Base-by-base conservation (phyloP, 2,329 filamentous ascomycete genomes). In the Trichoderma cornu-damae region DNA sequence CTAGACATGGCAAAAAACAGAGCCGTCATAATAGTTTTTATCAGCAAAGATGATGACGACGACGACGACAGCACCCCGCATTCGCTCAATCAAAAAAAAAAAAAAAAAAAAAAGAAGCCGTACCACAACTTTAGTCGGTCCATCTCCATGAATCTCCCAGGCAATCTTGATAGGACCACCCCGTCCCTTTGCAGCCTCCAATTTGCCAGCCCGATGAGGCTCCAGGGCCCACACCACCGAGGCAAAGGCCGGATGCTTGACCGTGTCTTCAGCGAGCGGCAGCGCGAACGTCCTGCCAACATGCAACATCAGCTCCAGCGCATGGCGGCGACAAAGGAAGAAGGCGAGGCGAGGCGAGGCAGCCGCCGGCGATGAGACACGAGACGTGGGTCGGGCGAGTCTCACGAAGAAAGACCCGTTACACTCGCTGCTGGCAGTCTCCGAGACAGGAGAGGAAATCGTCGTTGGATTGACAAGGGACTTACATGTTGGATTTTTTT, bases 91-190 rank as follows among this genome's bases (percentile, higher is more conserved):
- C 2, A n/a, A 18, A 4, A 32, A 35, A 11, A n/a, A 7, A 26
- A 3, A 6, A n/a, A 6, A 11, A 26, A 43, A 20, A 1, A n/a
- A n/a, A n/a, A n/a, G n/a, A n/a, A n/a, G n/a, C n/a, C 87, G 62
- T 77, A 94, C 89, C 65, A 90, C 77, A 62, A 94, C 73, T 74
- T 88, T 88, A 62, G 81, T 78, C 47, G 86, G 81, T 3, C 89
- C 90, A 60, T 79, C 74, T 57, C 90, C 89, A 74, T 96, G 90
- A 47, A 94, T 77, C 71, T 94, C 88, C 79, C 89, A 95, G 53
- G 83, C 78, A 52, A 96, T 83, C 44, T 87, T 80, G 62, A 95
- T 75, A 18, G 89, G 90, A 2, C 89, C 90, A 61, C 90, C 87
- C 64, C 88, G 81, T 35, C 75, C 81, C 56, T 80, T 76, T n/a